These are phyloP conservation scores for Rhododendron henanense DNA, from an alignment of 148 eudicot genomes.

Conservation along the genomic window DNA sequence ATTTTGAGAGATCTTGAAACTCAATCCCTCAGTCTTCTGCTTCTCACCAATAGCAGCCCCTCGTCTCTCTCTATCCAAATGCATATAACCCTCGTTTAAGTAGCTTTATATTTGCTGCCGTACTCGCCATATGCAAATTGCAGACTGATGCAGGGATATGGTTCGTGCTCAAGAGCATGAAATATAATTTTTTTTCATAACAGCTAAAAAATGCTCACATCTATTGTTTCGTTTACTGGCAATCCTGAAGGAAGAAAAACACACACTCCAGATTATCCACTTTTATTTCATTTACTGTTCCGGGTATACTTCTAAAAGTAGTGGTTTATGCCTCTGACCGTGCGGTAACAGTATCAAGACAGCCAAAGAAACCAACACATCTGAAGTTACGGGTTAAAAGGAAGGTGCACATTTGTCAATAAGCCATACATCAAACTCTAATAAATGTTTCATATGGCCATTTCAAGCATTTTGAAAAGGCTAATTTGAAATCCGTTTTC, in stretches of 20 bases:
- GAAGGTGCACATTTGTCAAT: not conserved
- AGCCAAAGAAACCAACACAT: not conserved
- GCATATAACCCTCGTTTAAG: too few species aligned
- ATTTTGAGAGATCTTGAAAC: not conserved
- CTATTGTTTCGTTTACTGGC: not conserved
- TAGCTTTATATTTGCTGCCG: too few species aligned
- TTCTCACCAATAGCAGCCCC: too few species aligned
- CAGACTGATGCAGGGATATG: not conserved
- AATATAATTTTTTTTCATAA: too few species aligned
- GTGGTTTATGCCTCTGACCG: not conserved
- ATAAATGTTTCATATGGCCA: not conserved
- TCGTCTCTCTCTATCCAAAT: too few species aligned
- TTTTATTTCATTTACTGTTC: not conserved
- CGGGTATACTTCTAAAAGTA: not conserved
- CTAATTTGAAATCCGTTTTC: not conserved
- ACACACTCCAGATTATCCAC: not conserved
- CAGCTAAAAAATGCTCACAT: not conserved
- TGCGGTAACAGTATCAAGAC: not conserved
- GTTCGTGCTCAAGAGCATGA: not conserved
- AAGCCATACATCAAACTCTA: not conserved
- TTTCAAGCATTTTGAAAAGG: too few species aligned
- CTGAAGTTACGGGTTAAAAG: not conserved
- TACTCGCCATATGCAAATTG: too few species aligned
- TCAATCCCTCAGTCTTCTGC: not conserved
- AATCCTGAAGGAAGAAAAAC: not conserved